Evolutionary conservation across 768 basidiomycete species (phyloP).

Genomic region (Leccinum longicurvipes): DNA sequence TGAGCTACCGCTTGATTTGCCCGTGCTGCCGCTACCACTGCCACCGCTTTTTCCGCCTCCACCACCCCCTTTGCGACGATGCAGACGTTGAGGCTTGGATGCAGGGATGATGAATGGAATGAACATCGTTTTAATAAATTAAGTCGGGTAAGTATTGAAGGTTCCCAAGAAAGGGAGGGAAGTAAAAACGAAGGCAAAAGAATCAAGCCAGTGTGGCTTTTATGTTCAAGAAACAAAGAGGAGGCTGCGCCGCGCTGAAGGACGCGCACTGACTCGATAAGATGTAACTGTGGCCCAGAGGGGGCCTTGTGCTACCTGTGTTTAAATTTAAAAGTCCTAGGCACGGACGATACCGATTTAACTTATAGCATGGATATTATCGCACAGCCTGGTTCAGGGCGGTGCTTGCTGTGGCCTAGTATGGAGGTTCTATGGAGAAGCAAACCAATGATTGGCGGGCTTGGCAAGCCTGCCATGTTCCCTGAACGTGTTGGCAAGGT

Average conservation of each 20-base stretch:
- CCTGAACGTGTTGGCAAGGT: too few relatives aligned
- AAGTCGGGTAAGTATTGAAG: not conserved
- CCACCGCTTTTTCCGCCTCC: slow-evolving; percentile 23
- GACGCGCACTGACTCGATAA: not conserved
- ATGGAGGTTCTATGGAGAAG: too few relatives aligned
- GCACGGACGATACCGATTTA: too few relatives aligned
- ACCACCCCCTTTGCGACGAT: slow-evolving; percentile 35
- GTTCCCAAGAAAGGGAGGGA: too few relatives aligned
- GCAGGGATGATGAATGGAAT: slow-evolving; percentile 17
- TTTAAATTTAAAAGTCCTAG: too few relatives aligned
- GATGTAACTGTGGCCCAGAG: not conserved
- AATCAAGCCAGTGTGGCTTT: not conserved
- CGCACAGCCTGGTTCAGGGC: too few relatives aligned
- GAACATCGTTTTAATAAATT: slow-evolving; percentile 14
- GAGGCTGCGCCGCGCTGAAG: not conserved
- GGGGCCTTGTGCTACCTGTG: too few relatives aligned
- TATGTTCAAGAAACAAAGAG: not conserved
- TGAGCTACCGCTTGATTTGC: slow-evolving; percentile 13
- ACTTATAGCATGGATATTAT: too few relatives aligned
- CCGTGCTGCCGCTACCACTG: slow-evolving; percentile 5
- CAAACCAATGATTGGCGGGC: too few relatives aligned
- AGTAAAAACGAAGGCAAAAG: not conserved
- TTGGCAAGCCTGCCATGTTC: too few relatives aligned
- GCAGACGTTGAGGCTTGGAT: slow-evolving; percentile 1
- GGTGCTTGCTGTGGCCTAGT: too few relatives aligned